Conservation (phyloP, 345 rosid species). For the Corymbia maculata region DNA sequence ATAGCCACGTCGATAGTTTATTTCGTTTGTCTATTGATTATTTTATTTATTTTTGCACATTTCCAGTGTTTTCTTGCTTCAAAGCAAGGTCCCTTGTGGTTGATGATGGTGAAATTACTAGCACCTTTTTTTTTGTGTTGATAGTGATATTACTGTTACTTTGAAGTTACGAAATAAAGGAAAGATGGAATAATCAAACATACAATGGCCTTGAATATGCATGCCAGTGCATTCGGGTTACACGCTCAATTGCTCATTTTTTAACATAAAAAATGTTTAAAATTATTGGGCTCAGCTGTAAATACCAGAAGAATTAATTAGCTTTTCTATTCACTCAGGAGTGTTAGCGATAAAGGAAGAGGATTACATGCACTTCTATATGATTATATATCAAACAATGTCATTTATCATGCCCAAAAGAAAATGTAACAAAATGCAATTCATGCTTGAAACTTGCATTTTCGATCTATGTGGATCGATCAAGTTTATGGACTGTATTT, state of each 20-base stretch:
- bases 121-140: neutral
- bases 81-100: neutral
- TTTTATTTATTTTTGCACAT: neutral
- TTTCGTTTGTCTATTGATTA: neutral
- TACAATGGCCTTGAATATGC: neutral
- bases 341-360: neutral
- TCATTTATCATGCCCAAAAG: neutral
- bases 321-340: neutral
- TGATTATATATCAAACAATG: neutral
- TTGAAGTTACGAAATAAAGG: neutral
- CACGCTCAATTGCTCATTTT: neutral
- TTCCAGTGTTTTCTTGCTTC: neutral
- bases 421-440: neutral
- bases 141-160: conserved; percentile 1
- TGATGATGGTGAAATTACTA: neutral
- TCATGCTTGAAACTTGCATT: neutral
- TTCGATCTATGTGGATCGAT: neutral
- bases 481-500: neutral
- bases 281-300: neutral
- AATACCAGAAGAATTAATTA: neutral
- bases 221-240: neutral
- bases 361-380: neutral
- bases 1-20: neutral
- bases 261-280: neutral
- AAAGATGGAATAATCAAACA: neutral